Evolutionary conservation across 306 rosid genomes (phyloP).

Genomic region (Sindora glabra): DNA sequence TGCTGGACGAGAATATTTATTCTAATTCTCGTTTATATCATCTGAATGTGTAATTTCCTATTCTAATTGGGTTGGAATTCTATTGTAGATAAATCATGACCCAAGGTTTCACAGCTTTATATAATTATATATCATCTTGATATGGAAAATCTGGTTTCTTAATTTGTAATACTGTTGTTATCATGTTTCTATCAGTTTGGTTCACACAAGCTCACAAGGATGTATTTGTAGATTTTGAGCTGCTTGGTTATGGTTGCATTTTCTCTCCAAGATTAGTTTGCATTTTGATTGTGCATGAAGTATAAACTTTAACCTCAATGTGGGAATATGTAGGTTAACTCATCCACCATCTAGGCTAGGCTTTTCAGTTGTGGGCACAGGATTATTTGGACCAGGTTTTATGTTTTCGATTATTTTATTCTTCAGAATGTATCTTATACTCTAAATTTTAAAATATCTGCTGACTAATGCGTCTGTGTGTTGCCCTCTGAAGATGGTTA

Average conservation of each 20-base stretch:
- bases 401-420: not conserved
- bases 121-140: not conserved
- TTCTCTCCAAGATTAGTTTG: not conserved
- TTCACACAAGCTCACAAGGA: slow-evolving; percentile 8
- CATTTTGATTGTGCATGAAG: not conserved
- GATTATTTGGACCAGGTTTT: not conserved
- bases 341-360: not conserved
- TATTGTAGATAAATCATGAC: not conserved
- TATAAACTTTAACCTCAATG: not conserved
- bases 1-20: slow-evolving; percentile 6
- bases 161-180: not conserved
- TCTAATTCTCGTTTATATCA: not conserved
- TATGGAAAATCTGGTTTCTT: not conserved
- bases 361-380: not conserved
- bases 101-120: slow-evolving; percentile 3
- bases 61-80: slow-evolving; percentile 5
- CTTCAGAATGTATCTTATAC: not conserved
- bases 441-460: not conserved
- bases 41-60: not conserved
- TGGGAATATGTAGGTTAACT: not conserved
- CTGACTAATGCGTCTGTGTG: not conserved
- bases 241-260: not conserved
- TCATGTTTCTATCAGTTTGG: not conserved
- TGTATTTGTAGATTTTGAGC: not conserved
- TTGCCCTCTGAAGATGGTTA: not conserved